Evolutionary conservation across 257 asterid genomes (phyloP).

Genomic region (Solanum chilense): DNA sequence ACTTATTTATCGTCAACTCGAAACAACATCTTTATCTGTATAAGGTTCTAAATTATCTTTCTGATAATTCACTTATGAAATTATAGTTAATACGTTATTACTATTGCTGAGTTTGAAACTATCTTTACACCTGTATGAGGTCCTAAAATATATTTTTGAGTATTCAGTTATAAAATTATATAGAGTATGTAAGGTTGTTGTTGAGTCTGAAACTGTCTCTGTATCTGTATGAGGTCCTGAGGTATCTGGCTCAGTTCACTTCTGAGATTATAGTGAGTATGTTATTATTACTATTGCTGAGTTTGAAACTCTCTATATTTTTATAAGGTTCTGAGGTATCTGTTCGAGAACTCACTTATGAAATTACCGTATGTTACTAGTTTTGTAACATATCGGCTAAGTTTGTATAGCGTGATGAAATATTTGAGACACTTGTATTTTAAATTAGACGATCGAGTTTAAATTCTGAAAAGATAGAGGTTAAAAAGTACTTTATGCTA

Average conservation of each 20-base stretch:
- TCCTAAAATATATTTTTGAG: no score
- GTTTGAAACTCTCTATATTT: not conserved
- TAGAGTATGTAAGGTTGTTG: no score
- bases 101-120: not conserved
- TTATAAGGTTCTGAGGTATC: no score
- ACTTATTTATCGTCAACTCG: not conserved
- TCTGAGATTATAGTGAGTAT: not conserved
- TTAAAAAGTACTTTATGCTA: accelerated
- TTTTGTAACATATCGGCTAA: not conserved
- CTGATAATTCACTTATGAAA: accelerated
- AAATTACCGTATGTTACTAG: not conserved
- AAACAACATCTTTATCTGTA: not conserved
- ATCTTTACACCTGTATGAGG: not conserved
- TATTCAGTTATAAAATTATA: no score
- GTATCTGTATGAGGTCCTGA: no score
- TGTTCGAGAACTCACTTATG: not conserved
- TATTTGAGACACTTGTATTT: not conserved
- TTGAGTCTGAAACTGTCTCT: no score
- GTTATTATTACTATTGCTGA: not conserved
- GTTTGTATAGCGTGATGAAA: not conserved
- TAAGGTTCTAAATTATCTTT: no score
- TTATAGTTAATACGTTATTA: accelerated
- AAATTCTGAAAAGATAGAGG: not conserved
- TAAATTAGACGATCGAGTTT: not conserved
- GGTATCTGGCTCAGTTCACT: not conserved